Evolutionary conservation across 2,329 filamentous ascomycete species (phyloP).

Genomic region (Cytospora chrysosperma): DNA sequence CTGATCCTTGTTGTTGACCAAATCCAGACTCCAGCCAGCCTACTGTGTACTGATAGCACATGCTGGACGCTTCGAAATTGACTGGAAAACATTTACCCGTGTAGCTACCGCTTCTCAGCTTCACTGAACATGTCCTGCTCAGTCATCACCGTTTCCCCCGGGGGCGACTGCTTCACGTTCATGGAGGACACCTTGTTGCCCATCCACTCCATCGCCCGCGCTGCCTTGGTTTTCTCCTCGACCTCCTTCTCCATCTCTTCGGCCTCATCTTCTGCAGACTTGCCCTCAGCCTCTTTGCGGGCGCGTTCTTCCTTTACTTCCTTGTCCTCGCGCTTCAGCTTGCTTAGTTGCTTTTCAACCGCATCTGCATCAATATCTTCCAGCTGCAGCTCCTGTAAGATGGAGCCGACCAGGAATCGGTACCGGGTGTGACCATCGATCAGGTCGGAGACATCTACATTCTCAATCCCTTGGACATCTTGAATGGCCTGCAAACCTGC

Average conservation of each 20-base stretch:
- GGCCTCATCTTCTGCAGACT: conserved; percentile 19
- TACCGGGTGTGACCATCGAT: conserved; percentile 44
- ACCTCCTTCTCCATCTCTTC: conserved; percentile 22
- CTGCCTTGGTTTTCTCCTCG: conserved; percentile 5
- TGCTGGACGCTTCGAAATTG: too few relatives aligned
- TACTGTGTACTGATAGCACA: too few relatives aligned
- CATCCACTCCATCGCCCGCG: conserved; percentile 12
- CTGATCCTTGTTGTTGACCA: too few relatives aligned
- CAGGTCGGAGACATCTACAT: conserved; percentile 51
- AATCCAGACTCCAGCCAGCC: neutral
- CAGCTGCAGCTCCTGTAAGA: conserved; percentile 35
- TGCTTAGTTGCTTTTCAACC: conserved; percentile 22
- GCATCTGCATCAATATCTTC: conserved; percentile 19
- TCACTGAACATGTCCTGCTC: conserved; percentile 8
- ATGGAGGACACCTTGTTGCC: conserved; percentile 15
- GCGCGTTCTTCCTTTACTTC: conserved; percentile 20
- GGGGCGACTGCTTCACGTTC: conserved; percentile 4
- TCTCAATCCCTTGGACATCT: conserved; percentile 64
- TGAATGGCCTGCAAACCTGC: conserved; percentile 77
- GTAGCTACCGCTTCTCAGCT: conserved; percentile 2
- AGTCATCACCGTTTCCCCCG: conserved; percentile 1
- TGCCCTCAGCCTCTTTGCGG: conserved; percentile 16
- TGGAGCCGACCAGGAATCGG: conserved; percentile 47
- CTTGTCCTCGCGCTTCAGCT: conserved; percentile 22
- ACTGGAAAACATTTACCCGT: accelerated